Conservation (phyloP, 495 filamentous ascomycete species). For the Tuber brumale region DNA sequence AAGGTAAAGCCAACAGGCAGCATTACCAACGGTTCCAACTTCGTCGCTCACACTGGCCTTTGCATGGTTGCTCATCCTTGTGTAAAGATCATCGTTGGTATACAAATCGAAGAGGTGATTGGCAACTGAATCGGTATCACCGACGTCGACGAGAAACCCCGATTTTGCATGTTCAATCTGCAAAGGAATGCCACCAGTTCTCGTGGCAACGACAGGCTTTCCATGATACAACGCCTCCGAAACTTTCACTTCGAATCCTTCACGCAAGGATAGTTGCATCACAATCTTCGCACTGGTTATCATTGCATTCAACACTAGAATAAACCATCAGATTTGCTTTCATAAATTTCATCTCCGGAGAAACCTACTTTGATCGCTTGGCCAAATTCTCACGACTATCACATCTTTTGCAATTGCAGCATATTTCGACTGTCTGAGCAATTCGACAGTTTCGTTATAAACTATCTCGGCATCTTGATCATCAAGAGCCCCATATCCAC, state of each 20-base stretch:
- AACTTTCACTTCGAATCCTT: constrained; percentile 91
- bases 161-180: constrained; percentile 68
- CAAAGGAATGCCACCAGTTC: constrained; percentile 73
- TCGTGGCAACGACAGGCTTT: constrained; percentile 71
- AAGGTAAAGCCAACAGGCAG: constrained; percentile 69
- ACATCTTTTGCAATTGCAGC: constrained; percentile 52
- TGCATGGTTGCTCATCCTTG: constrained; percentile 61
- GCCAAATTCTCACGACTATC: constrained; percentile 68
- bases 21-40: constrained; percentile 75
- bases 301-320: constrained; percentile 63
- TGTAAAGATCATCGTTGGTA: constrained; percentile 58
- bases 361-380: constrained; percentile 57
- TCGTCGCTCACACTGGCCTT: constrained; percentile 66
- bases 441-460: constrained; percentile 61
- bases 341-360: not conserved
- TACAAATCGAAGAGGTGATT: constrained; percentile 62
- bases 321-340: not conserved
- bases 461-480: constrained; percentile 74
- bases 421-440: constrained; percentile 54
- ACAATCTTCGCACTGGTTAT: constrained; percentile 65
- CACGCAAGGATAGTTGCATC: constrained; percentile 72
- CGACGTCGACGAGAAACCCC: constrained; percentile 68
- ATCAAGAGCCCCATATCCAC: constrained; percentile 76
- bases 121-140: constrained; percentile 69
- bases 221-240: constrained; percentile 82